Conservation (phyloP, 495 filamentous ascomycete species). For the Neurospora tetrasperma region DNA sequence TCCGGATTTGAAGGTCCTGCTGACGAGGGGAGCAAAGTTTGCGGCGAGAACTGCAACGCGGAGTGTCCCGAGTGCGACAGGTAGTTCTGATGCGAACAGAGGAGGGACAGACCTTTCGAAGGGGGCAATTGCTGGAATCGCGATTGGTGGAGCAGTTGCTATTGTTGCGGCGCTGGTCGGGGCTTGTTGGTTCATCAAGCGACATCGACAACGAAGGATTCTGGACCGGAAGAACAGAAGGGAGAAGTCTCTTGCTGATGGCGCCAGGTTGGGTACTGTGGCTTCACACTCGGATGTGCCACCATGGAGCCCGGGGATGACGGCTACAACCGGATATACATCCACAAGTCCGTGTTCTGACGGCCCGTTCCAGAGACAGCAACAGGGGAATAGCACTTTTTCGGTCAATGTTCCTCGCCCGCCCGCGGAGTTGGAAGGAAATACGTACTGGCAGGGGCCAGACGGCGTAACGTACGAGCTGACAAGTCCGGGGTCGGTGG, state of each 20-base stretch:
- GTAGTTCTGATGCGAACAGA: neutral
- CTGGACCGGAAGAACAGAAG: neutral
- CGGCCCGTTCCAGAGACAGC: neutral
- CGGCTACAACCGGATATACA: neutral
- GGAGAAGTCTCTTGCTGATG: neutral
- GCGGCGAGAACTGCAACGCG: constrained; percentile 16
- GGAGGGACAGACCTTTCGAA: constrained; percentile 7
- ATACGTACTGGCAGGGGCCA: constrained; percentile 1
- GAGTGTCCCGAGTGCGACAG: constrained; percentile 7
- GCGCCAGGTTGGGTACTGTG: neutral
- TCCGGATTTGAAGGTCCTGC: constrained; percentile 19
- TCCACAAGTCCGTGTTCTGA: neutral
- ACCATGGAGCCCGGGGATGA: neutral
- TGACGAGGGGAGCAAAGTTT: constrained; percentile 20
- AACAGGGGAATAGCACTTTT: neutral
- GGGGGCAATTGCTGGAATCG: constrained; percentile 23
- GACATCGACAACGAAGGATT: neutral
- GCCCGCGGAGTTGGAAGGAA: neutral
- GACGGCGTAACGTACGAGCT: constrained; percentile 14
- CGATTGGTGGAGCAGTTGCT: constrained; percentile 9
- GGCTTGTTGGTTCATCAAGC: constrained; percentile 5
- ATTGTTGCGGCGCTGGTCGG: constrained; percentile 4
- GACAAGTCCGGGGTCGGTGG: neutral
- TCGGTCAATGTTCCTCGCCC: neutral
- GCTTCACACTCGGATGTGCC: neutral